phyloP scores from a whole-genome alignment of 768 basidiomycete genomes.

The Strobilomyces echinocephalus region DNA sequence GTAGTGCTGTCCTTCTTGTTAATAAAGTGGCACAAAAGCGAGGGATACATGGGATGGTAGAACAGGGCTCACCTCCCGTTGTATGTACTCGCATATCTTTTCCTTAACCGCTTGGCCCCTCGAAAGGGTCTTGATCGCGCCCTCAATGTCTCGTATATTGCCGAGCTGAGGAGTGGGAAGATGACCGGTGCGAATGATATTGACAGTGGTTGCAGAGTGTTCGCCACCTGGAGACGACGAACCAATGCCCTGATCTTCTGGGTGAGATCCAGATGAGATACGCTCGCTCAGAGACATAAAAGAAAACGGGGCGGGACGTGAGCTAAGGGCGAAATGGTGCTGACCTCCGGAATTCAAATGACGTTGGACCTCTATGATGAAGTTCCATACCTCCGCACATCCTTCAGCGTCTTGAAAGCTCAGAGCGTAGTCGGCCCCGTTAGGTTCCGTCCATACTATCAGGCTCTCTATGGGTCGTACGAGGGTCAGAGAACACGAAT shows the following conservation, averaged over 20 bases:
- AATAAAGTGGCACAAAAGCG: background rate
- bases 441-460: conserved; percentile 98
- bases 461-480: conserved; percentile 68
- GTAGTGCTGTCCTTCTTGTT: conserved; percentile 57
- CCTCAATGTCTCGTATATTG: conserved; percentile 75
- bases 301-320: conserved; percentile 5
- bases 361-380: conserved; percentile 86
- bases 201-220: conserved; percentile 52
- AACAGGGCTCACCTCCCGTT: conserved; percentile 61
- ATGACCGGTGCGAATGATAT: conserved; percentile 66
- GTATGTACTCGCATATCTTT: conserved; percentile 85
- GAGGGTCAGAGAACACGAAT: conserved; percentile 11
- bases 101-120: conserved; percentile 74
- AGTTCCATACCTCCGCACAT: conserved; percentile 96
- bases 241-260: conserved; percentile 45
- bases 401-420: conserved; percentile 97
- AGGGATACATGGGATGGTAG: background rate
- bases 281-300: conserved; percentile 14
- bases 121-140: conserved; percentile 67
- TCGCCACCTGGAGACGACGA: conserved; percentile 67
- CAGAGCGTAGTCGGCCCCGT: conserved; percentile 90
- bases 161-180: conserved; percentile 74
- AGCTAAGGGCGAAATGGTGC: conserved; percentile 28
- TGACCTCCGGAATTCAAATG: conserved; percentile 67
- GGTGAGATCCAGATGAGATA: conserved; percentile 12